Evolutionary conservation across 768 basidiomycete species (phyloP), one percentile per base, ranked within the genome.

Genomic region (Suillus luteus): DNA sequence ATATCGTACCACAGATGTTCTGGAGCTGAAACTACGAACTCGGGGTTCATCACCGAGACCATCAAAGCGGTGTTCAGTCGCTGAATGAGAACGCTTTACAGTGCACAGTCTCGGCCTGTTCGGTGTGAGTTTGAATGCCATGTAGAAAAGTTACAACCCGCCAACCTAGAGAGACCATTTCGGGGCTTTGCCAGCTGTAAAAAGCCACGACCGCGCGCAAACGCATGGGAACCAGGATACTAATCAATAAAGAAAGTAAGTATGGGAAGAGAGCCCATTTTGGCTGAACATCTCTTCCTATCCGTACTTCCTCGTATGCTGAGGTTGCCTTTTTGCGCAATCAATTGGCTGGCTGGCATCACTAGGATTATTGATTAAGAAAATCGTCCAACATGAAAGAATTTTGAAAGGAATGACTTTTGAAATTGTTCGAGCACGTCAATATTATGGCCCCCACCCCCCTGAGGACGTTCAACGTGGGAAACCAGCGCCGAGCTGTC

Each of bases 251-350:
- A 51, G 14, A 49, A 49, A 49, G 48, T 27, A 27, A 14, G 24
- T 49, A 51, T 15, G 24, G 49, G 49, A 51, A 51, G 27, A 51
- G 24, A 27, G 5, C 27, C 10, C 27, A 17, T 15, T 17, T 17
- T 17, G 51, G 27, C 51, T 52, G 9, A 52, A 31, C 27, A 52
- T 52, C 51, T 52, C 51, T 52, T 52, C 51, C 51, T 17, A 52
- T 52, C 27, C 27, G 51, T 31, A 31, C 49, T 51, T 27, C 8
- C 49, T 51, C 15, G 31, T 31, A 31, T 17, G 17, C 14, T 8
- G 3, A 15, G 24, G 24, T 49, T 27, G 7, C 48, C 22, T 15
- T 15, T 49, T 49, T 49, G 48, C 3, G 24, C 14, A 17, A 51
- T 17, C 8, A 24, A 27, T 27, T 9, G 24, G 15, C 24, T 27